These are phyloP conservation scores for Eucalyptus decipiens DNA, from an alignment of 345 rosid species.

Conservation along the genomic window DNA sequence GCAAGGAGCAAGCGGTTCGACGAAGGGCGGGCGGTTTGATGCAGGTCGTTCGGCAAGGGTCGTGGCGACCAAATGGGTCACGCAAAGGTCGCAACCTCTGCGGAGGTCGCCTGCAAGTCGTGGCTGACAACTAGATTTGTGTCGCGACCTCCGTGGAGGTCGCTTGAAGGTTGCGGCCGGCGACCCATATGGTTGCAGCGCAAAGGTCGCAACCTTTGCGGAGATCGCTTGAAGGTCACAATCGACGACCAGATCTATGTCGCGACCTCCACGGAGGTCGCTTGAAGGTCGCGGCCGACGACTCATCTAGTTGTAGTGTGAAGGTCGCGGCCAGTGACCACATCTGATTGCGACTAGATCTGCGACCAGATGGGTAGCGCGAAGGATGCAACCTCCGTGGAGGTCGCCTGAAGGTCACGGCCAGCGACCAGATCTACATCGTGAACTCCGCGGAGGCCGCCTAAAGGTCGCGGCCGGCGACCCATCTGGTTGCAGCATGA, in stretches of 20 bases:
- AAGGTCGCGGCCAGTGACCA: accelerated
- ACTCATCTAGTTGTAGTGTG: accelerated
- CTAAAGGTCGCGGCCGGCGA: accelerated
- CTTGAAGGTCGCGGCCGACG: accelerated
- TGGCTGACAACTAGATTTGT: too few species aligned
- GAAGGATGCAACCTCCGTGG: accelerated
- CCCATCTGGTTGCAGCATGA: accelerated
- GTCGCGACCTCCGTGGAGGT: accelerated
- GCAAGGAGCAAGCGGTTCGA: accelerated
- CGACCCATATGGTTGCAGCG: too few species aligned
- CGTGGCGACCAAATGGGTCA: accelerated
- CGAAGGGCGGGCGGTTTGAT: accelerated
- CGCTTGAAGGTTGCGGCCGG: accelerated
- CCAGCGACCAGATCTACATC: accelerated
- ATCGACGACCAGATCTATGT: too few species aligned
- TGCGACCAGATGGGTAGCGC: accelerated
- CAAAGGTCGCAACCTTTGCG: accelerated
- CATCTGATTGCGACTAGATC: accelerated
- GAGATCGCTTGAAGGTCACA: too few species aligned
- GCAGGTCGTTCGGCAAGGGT: accelerated
- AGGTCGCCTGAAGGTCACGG: accelerated
- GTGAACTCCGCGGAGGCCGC: accelerated
- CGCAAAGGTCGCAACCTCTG: accelerated
- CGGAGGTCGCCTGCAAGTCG: accelerated
- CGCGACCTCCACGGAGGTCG: accelerated